Conservation (phyloP, 1,139 yeast genomes). For the Taphrina betulina region DNA sequence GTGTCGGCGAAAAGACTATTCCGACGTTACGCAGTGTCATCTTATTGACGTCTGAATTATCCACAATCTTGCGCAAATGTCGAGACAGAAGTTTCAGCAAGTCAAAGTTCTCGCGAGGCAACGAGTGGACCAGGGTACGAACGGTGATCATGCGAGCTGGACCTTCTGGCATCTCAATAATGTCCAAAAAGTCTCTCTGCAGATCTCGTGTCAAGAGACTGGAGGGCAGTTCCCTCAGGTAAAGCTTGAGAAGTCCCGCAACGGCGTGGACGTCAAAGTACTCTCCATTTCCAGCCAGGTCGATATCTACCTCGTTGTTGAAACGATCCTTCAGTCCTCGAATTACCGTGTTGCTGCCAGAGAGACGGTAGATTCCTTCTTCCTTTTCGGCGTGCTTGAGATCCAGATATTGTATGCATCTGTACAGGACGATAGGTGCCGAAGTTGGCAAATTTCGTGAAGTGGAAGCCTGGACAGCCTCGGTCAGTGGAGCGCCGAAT, state of each 20-base stretch:
- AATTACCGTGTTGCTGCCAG: slow-evolving; percentile 83
- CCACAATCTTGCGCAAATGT: slow-evolving; percentile 64
- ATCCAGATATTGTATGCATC: slow-evolving; percentile 71
- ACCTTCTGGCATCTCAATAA: slow-evolving; percentile 42
- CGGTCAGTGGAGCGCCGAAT: slow-evolving; percentile 66
- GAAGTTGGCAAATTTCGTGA: slow-evolving; percentile 42
- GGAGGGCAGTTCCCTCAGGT: slow-evolving; percentile 67
- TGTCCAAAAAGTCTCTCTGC: slow-evolving; percentile 46
- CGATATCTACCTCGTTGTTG: slow-evolving; percentile 60
- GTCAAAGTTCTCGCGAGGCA: slow-evolving; percentile 58
- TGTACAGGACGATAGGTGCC: slow-evolving; percentile 74
- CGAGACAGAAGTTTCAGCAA: slow-evolving; percentile 65
- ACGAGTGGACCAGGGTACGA: slow-evolving; percentile 43
- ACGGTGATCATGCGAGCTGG: slow-evolving; percentile 44
- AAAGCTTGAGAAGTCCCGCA: slow-evolving; percentile 73
- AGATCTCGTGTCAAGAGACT: slow-evolving; percentile 59
- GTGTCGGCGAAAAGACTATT: slow-evolving; percentile 82
- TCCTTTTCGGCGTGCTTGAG: slow-evolving; percentile 72
- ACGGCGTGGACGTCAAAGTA: slow-evolving; percentile 56
- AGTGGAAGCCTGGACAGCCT: slow-evolving; percentile 56
- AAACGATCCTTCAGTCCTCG: slow-evolving; percentile 70
- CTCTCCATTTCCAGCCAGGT: slow-evolving; percentile 50
- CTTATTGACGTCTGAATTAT: slow-evolving; percentile 65
- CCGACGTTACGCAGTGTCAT: slow-evolving; percentile 79
- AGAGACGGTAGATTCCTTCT: slow-evolving; percentile 86